Conservation (phyloP, 208 protist genomes). For the Leishmania amazonensis region DNA sequence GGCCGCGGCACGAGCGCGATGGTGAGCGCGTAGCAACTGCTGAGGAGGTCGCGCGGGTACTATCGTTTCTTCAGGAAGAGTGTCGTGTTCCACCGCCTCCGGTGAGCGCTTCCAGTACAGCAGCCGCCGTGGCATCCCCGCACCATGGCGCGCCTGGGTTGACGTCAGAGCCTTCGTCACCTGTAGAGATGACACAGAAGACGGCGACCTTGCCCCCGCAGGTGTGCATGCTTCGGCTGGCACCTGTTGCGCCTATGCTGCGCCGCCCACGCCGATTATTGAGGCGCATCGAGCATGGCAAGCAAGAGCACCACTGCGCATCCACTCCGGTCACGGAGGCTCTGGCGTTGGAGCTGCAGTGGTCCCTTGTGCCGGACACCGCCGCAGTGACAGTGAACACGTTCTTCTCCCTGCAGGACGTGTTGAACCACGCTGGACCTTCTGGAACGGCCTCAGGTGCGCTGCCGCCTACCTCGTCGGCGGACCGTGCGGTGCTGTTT, state of each 20-base stretch:
- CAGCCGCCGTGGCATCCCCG: background rate
- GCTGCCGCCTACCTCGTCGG: background rate
- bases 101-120: background rate
- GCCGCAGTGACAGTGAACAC: slow-evolving; percentile 4
- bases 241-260: background rate
- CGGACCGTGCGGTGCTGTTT: background rate
- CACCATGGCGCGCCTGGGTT: background rate
- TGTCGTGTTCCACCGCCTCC: slow-evolving; percentile 1
- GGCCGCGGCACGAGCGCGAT: background rate
- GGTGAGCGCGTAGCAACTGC: background rate
- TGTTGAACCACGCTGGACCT: background rate
- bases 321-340: background rate
- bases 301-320: background rate
- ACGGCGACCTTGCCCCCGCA: background rate
- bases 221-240: slow-evolving; percentile 1
- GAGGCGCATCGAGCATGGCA: background rate
- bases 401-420: slow-evolving; percentile 6
- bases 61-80: slow-evolving; percentile 8
- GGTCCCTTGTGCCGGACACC: background rate
- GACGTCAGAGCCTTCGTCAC: background rate
- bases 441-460: background rate
- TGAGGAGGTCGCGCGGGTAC: background rate
- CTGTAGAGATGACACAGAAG: background rate
- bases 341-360: slow-evolving; percentile 8
- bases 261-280: background rate